Conservation (phyloP, 225 moss, liverwort and hornwort species). For the Neckera pumila region DNA sequence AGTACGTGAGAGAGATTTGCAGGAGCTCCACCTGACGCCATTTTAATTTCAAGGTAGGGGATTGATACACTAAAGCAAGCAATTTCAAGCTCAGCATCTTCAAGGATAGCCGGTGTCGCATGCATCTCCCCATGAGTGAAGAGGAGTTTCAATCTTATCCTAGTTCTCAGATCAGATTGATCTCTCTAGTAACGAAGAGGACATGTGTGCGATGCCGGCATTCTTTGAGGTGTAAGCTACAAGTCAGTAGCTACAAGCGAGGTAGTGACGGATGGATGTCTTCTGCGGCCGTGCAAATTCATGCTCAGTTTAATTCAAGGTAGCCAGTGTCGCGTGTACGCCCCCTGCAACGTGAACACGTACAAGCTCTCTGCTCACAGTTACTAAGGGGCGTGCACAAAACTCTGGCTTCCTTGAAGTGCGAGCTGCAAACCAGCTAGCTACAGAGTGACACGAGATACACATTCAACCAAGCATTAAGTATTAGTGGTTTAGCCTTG, state of each 20-base stretch:
- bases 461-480: neutral
- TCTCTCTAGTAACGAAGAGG: neutral
- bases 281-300: neutral
- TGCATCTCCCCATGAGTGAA: no score
- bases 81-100: neutral
- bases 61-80: neutral
- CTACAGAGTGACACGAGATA: neutral
- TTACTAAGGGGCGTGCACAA: neutral
- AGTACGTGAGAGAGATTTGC: neutral
- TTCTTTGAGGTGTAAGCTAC: neutral
- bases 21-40: neutral
- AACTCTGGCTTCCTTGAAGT: fast-evolving
- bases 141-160: neutral
- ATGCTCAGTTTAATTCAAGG: neutral
- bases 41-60: neutral
- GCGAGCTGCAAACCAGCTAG: neutral
- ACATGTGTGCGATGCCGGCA: fast-evolving
- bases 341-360: neutral
- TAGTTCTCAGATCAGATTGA: neutral
- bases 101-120: neutral
- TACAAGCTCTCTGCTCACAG: neutral
- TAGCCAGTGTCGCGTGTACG: neutral
- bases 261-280: neutral
- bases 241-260: neutral
- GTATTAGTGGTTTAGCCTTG: neutral